Conservation (phyloP, 331 rosid species). For the Quercus tomentella region DNA sequence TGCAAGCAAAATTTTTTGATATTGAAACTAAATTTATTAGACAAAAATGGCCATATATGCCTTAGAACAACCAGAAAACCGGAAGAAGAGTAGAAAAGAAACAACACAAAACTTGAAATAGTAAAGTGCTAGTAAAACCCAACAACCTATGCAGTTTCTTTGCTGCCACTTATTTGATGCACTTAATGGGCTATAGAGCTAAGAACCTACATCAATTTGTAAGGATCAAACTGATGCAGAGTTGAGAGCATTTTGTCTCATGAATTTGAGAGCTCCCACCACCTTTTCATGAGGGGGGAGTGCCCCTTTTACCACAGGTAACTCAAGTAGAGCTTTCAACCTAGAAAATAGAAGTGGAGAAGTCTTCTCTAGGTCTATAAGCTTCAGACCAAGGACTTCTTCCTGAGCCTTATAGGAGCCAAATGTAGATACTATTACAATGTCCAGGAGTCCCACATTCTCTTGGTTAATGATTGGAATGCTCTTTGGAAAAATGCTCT, state of each 20-base stretch:
- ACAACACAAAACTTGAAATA: too few species aligned
- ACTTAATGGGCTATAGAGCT: not conserved
- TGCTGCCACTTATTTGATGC: not conserved
- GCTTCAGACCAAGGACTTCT: conserved; percentile 28
- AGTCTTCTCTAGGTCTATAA: conserved; percentile 18
- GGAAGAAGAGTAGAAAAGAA: not conserved
- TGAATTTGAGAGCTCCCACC: conserved; percentile 12
- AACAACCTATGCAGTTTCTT: not conserved
- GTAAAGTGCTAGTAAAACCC: not conserved
- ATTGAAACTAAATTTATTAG: not conserved
- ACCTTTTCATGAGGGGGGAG: conserved; percentile 27
- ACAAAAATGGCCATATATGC: not conserved
- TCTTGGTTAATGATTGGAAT: not conserved
- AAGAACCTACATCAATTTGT: not conserved
- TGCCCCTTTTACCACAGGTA: conserved; percentile 16
- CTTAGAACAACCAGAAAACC: not conserved
- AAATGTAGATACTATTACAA: conserved; percentile 6
- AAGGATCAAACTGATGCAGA: conserved; percentile 13
- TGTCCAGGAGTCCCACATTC: conserved; percentile 22
- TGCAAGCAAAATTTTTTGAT: not conserved
- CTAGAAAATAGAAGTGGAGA: conserved; percentile 25
- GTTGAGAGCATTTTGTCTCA: conserved; percentile 14
- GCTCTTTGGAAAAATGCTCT: conserved; percentile 7
- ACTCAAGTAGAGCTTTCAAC: conserved; percentile 5
- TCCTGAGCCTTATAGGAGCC: conserved; percentile 17